Evolutionary conservation across 163 green algal species (phyloP), one percentile per base, ranked within the genome.

Genomic region (Scenedesmus sp.): DNA sequence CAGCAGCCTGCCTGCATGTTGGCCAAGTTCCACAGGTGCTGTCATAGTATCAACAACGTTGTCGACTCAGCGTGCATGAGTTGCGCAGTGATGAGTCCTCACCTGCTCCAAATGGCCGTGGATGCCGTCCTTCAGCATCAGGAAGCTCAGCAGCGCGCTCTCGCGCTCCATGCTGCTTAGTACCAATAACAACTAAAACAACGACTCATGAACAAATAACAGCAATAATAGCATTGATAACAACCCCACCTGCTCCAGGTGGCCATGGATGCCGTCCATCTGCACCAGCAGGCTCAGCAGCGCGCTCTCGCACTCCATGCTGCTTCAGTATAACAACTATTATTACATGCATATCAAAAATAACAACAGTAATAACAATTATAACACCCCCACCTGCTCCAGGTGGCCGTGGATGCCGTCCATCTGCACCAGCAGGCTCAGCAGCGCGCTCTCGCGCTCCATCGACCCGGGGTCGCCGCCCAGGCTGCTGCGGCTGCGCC

Each of bases 51-150:
- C 34, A 46, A 46, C 34, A 46, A 46, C 34, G 34, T 46, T 46
- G 34, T 46, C 34, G 34, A 46, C 34, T 46, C 34, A 46, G 34
- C 34, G 34, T 46, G 34, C 34, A 46, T 46, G 34, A 46, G 34
- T 73, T 18, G 3, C 2, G 16, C 7, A 34, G 2, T 20, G 64
- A 73, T 54, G 23, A 73, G 23, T 9, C 59, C 34, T 57, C 85
- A 93, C 93, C 91, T 90, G 74, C 86, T 96, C 93, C 34, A 93
- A 79, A 64, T 94, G 92, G 3, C 88, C 92, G 56, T 98, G 95
- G 90, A 99, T 94, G 9, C 98, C 98, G 91, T 99, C 98, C 97
- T 99, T 98, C 91, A 98, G 97, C 70, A 97, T 97, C 60, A 99
- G 96, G 90, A 99, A 96, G n/a, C 98, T 54, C 73, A 54, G 23